A percentile compares a stretch with the other conserved stretches of the same genome.
Evolutionary conservation across 78 protist genomes (phyloP).

Genomic region (Dictyostelium intermedium): DNA sequence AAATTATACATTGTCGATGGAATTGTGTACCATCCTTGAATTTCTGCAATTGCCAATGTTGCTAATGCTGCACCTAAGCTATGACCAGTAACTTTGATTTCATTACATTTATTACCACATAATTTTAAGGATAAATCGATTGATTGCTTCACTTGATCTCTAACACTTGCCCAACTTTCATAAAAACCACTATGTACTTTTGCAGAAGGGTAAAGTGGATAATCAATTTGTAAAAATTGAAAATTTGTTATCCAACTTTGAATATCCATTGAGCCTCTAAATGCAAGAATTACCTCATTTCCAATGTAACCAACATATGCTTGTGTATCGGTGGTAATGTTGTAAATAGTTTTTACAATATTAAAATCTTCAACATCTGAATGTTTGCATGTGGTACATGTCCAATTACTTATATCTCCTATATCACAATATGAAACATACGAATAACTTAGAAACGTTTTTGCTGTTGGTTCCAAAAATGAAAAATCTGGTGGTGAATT

Average conservation of each 20-base stretch:
- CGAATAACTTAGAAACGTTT: background rate
- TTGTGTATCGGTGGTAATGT: constrained; percentile 41
- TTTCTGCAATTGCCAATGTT: constrained; percentile 46
- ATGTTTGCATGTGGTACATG: constrained; percentile 13
- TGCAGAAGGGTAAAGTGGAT: background rate
- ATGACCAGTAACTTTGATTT: constrained; percentile 41
- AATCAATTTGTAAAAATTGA: constrained; percentile 11
- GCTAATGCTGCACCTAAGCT: constrained; percentile 61
- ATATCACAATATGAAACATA: constrained; percentile 40
- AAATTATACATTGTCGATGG: constrained; percentile 18
- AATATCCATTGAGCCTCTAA: constrained; percentile 78
- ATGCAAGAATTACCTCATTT: constrained; percentile 16
- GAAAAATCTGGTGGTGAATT: background rate
- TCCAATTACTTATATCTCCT: background rate
- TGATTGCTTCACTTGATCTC: background rate
- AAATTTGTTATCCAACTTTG: constrained; percentile 61
- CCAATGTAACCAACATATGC: constrained; percentile 40
- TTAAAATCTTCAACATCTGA: background rate
- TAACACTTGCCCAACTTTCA: constrained; percentile 37
- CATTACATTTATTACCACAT: constrained; percentile 15
- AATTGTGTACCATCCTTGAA: constrained; percentile 1
- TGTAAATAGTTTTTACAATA: background rate
- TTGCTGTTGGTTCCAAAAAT: background rate
- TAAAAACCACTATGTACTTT: constrained; percentile 35
- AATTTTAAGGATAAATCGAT: background rate